Percentiles rank a stretch among this genome's conserved stretches.
These are phyloP conservation scores for Aphanoascus verrucosus DNA, from an alignment of 2,329 filamentous ascomycete species.

Conservation along the genomic window DNA sequence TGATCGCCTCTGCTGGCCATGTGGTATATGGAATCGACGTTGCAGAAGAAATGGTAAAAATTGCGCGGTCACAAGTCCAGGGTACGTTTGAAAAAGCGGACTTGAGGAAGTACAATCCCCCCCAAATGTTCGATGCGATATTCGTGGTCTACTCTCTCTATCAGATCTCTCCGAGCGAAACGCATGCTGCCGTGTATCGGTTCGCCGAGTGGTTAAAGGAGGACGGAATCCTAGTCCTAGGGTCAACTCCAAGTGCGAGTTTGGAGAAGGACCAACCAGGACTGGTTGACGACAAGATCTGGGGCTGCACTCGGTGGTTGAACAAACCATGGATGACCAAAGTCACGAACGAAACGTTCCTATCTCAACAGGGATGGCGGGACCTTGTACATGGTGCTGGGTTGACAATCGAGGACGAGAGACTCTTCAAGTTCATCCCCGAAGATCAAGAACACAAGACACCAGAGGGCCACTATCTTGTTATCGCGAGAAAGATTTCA, in stretches of 20 bases:
- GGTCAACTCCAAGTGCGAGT: conserved; percentile 10
- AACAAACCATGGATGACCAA: conserved; percentile 14
- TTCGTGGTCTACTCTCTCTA: conserved; percentile 16
- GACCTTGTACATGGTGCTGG: conserved; percentile 1
- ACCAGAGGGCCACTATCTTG: background rate
- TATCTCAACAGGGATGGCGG: conserved; percentile 3
- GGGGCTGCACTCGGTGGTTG: conserved; percentile 12
- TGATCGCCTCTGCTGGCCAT: conserved; percentile 15
- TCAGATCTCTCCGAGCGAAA: conserved; percentile 14
- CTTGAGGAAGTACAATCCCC: conserved; percentile 15
- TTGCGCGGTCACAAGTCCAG: conserved; percentile 13
- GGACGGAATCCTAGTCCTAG: conserved; percentile 13
- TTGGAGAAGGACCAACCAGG: background rate
- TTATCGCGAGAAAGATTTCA: background rate
- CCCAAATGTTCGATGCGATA: conserved; percentile 12
- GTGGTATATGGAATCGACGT: conserved; percentile 17
- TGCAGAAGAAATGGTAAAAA: conserved; percentile 15
- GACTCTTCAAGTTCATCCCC: background rate
- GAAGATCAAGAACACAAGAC: conserved; percentile 2
- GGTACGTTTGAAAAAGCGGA: conserved; percentile 16
- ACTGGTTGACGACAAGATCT: conserved; percentile 12
- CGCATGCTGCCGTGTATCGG: conserved; percentile 9
- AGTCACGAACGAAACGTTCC: conserved; percentile 11
- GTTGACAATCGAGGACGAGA: background rate
- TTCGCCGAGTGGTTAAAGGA: conserved; percentile 15